Conservation (phyloP, 225 moss, liverwort and hornwort genomes). For the Pleurozium schreberi region DNA sequence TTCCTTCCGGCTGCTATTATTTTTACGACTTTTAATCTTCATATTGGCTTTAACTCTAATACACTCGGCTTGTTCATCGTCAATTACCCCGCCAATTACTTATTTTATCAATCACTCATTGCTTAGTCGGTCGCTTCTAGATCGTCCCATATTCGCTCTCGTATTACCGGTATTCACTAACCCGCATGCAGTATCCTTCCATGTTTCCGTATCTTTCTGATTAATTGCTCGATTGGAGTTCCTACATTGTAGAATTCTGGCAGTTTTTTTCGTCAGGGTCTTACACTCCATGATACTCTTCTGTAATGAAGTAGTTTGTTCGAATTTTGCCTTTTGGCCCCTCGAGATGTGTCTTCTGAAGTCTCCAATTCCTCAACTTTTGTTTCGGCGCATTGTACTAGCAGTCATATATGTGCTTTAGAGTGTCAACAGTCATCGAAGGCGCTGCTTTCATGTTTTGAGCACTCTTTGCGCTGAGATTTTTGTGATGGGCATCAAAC, state of each 20-base stretch:
- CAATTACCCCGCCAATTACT: not conserved
- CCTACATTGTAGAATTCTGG: not conserved
- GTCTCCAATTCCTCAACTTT: not conserved
- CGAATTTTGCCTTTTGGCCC: not conserved
- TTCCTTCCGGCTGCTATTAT: not conserved
- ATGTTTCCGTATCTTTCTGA: not conserved
- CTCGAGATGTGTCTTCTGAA: not conserved
- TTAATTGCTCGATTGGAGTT: not conserved
- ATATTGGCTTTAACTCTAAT: not conserved
- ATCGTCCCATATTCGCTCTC: not conserved
- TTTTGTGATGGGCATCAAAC: not conserved
- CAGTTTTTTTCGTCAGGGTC: not conserved
- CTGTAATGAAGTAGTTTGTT: not conserved
- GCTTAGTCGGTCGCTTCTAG: not conserved
- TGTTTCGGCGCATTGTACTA: not conserved
- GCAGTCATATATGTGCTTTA: not conserved
- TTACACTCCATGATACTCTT: not conserved
- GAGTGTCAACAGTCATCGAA: not conserved
- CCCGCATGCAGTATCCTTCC: not conserved
- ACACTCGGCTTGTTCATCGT: not conserved
- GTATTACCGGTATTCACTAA: not conserved
- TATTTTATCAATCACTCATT: not conserved
- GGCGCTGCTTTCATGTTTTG: not conserved
- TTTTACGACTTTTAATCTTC: not conserved
- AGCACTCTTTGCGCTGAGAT: not conserved